Conservation (phyloP, 768 basidiomycete species). For the Grammothele lineata region DNA sequence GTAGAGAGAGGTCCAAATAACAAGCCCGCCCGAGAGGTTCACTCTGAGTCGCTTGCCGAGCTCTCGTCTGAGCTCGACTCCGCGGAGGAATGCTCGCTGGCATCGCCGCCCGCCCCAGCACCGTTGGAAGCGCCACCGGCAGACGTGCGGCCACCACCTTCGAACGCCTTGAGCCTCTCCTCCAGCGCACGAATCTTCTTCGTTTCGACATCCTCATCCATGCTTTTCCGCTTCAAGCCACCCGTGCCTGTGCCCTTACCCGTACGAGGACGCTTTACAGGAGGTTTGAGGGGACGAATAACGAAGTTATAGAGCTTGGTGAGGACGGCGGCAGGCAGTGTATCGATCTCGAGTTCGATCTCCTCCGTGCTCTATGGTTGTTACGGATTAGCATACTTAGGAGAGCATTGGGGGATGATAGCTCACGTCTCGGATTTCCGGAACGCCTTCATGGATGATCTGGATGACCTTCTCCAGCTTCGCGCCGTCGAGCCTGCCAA, state of each 20-base stretch:
- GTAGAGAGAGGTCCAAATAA: not conserved
- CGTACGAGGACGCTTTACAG: constrained; percentile 56
- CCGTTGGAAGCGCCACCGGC: constrained; percentile 22
- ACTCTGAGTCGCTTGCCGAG: constrained; percentile 83
- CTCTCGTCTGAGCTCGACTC: constrained; percentile 80
- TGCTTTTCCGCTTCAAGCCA: constrained; percentile 88
- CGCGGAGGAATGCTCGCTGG: constrained; percentile 74
- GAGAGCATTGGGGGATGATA: not conserved
- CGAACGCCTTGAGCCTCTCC: constrained; percentile 81
- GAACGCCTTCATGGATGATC: constrained; percentile 92
- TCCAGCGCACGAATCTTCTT: constrained; percentile 93
- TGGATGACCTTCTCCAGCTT: constrained; percentile 89
- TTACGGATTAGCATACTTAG: constrained; percentile 6
- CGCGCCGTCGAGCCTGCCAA: constrained; percentile 75
- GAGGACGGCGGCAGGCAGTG: constrained; percentile 79
- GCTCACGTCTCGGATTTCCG: constrained; percentile 89
- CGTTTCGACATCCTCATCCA: constrained; percentile 95
- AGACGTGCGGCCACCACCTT: constrained; percentile 38
- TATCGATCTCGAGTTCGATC: constrained; percentile 97
- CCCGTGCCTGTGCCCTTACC: constrained; percentile 86
- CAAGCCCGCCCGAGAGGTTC: constrained; percentile 23
- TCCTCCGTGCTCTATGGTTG: constrained; percentile 84
- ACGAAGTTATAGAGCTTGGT: constrained; percentile 96
- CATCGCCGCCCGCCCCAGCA: constrained; percentile 41
- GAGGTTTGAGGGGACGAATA: constrained; percentile 67